Base-by-base conservation (phyloP, 345 rosid genomes). In the Citrus medica region DNA sequence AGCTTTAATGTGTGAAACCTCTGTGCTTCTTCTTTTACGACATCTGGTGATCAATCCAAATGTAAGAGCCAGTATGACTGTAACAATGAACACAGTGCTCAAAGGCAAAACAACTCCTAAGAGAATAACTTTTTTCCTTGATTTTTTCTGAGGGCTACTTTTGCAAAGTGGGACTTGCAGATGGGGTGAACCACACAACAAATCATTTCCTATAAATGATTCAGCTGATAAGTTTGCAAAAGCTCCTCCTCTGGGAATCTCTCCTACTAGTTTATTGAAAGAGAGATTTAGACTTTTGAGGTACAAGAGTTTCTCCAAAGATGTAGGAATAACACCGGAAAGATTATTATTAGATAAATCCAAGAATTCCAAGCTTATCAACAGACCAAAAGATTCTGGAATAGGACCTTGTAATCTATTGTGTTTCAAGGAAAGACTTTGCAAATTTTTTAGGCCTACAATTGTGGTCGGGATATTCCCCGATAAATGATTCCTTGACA, bases 221-320 rank as follows among this genome's bases (percentile, higher is more conserved):
- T 56, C 7, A 37, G 37, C 74, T 21, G 69, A 25, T 16, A 79
- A 66, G 63, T 79, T 79, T 5, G 5, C 7, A 6, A 79, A 74
- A 16, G 37, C 16, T 13, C 83, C 76, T 69, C 32, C 32, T 0
- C 1, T 48, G 2, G 76, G 83, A 69, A 80, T 64, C 55, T 80
- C 73, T 16, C 82, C 78, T 25, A 68, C 24, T 10, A 80, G 51
- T n/a, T 16, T 10, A 10, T 80, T 75, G 75, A 75, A 69, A 33
- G 70, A 75, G 22, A 33, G 27, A 24, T 79, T 79, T 1, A 79
- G 19, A 68, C n/a, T 5, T 6, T 42, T 67, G 40, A 79, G 33
- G 19, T 58, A 59, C 33, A 3, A 42, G 3, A 79, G 69, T 2
- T 16, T 16, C 35, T 79, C 78, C 12, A 79, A 22, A 2, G 77